These are phyloP conservation scores for Nidularia pulvinata DNA, from an alignment of 768 basidiomycete species.

Conservation along the genomic window DNA sequence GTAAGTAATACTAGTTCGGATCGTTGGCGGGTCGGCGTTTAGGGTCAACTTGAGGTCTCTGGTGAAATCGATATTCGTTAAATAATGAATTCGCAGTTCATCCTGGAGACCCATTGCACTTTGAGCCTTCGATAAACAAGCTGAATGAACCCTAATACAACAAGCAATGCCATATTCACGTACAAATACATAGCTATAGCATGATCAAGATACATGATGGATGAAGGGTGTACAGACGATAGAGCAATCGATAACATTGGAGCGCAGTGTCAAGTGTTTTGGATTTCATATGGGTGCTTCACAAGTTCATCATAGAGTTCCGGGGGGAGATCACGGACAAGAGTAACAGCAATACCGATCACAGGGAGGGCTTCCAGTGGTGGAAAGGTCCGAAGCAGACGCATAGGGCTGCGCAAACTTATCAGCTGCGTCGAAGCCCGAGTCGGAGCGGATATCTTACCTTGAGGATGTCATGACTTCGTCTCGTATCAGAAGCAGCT, in stretches of 20 bases:
- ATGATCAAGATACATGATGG: neutral
- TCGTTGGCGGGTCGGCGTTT: no score
- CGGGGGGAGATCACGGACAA: conserved; percentile 88
- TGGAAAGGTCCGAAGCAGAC: conserved; percentile 90
- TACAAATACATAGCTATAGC: neutral
- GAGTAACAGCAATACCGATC: conserved; percentile 91
- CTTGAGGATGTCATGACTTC: conserved; percentile 88
- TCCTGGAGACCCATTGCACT: no score
- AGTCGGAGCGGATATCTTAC: conserved; percentile 38
- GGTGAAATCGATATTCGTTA: no score
- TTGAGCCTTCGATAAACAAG: no score
- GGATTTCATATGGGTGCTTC: conserved; percentile 77
- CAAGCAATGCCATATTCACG: neutral
- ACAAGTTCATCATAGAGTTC: conserved; percentile 90
- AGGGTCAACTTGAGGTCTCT: no score
- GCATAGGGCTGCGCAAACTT: conserved; percentile 75
- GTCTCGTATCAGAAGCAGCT: conserved; percentile 86
- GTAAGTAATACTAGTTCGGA: no score
- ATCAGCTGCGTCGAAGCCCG: neutral
- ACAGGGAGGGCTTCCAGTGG: conserved; percentile 86
- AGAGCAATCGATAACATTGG: neutral
- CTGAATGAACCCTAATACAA: neutral
- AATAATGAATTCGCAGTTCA: no score
- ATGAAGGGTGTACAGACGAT: neutral
- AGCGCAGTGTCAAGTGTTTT: conserved; percentile 14